These are phyloP conservation scores for Debaryomyces prosopidis DNA, from an alignment of 805 yeast genomes.

Conservation along the genomic window DNA sequence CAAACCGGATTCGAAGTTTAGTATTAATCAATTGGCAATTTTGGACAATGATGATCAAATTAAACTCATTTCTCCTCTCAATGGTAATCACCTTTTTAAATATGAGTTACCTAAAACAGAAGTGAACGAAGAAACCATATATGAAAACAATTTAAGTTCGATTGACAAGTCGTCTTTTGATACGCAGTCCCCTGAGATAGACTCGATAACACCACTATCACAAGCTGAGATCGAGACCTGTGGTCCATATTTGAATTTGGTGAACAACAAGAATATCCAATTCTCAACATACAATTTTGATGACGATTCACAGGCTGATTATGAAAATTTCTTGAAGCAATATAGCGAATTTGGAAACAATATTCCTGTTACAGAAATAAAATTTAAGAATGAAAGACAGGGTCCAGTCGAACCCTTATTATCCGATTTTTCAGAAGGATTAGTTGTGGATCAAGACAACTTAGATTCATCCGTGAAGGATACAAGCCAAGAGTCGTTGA, in stretches of 20 bases:
- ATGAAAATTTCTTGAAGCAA: conserved; percentile 15
- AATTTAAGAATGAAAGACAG: conserved; percentile 7
- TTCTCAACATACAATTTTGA: conserved; percentile 29
- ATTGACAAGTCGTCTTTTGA: neutral
- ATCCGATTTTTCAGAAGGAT: conserved; percentile 6
- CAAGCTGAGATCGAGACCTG: conserved; percentile 61
- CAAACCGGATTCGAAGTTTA: conserved; percentile 17
- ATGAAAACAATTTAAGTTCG: conserved; percentile 16
- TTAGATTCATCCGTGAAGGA: too few relatives aligned
- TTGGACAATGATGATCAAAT: conserved; percentile 31
- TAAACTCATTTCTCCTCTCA: conserved; percentile 35
- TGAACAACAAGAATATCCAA: conserved; percentile 29
- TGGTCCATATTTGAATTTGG: conserved; percentile 33
- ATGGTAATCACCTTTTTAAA: conserved; percentile 38
- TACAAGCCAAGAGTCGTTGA: too few relatives aligned
- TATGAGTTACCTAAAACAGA: conserved; percentile 41
- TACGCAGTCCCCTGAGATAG: neutral
- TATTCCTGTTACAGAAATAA: conserved; percentile 16
- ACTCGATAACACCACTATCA: conserved; percentile 36
- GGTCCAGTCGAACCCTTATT: too few relatives aligned
- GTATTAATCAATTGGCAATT: conserved; percentile 31
- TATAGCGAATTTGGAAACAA: conserved; percentile 28
- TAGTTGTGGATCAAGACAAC: conserved; percentile 10
- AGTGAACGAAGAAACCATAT: conserved; percentile 21
- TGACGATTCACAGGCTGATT: conserved; percentile 8